Conservation (phyloP, 768 basidiomycete genomes). For the Lanmaoa pseudosensibilis region DNA sequence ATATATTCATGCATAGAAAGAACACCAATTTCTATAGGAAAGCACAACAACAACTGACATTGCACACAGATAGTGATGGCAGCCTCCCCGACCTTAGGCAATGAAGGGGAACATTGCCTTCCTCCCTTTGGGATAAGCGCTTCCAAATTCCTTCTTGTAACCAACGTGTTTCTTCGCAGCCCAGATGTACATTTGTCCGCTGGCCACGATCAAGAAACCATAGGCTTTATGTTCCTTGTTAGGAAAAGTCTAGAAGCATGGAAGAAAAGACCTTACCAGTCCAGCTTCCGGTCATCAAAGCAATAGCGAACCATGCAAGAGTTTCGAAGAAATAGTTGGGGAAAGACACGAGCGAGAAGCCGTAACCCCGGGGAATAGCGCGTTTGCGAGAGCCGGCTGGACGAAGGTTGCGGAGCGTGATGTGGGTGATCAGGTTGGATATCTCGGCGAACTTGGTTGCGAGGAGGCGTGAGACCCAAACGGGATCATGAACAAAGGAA, state of each 20-base stretch:
- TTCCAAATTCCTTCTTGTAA: slow-evolving; percentile 94
- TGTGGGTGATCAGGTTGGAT: slow-evolving; percentile 81
- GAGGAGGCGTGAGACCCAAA: not conserved
- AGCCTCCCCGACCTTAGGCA: slow-evolving; percentile 7
- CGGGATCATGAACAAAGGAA: not conserved
- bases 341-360: slow-evolving; percentile 82
- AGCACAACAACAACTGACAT: not conserved
- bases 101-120: slow-evolving; percentile 78
- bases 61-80: no score
- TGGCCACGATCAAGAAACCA: slow-evolving; percentile 62
- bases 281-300: slow-evolving; percentile 74
- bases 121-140: slow-evolving; percentile 70
- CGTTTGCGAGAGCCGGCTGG: slow-evolving; percentile 76
- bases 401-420: slow-evolving; percentile 80
- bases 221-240: slow-evolving; percentile 42
- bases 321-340: slow-evolving; percentile 96
- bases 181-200: slow-evolving; percentile 79
- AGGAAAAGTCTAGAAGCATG: not conserved
- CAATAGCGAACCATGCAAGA: slow-evolving; percentile 70
- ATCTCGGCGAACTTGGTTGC: slow-evolving; percentile 69
- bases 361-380: slow-evolving; percentile 90
- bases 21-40: not conserved
- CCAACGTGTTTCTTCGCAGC: slow-evolving; percentile 85
- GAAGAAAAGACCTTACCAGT: slow-evolving; percentile 51
- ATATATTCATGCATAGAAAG: not conserved